phyloP scores from a whole-genome alignment of 208 protist genomes.

The Dictyostelium gargantuum region DNA sequence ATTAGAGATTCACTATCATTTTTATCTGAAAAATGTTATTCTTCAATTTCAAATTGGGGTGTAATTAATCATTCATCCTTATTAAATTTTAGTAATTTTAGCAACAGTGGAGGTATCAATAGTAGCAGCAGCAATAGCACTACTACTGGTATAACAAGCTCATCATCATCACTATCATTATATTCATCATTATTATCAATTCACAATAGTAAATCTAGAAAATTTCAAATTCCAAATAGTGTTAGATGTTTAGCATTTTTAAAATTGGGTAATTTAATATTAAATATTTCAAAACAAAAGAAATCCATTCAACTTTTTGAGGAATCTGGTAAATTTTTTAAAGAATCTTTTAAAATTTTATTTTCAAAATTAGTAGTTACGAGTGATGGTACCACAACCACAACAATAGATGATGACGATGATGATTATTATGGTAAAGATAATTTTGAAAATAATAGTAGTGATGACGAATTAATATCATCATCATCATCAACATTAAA shows the following conservation, averaged over 20 bases:
- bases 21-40: constrained; percentile 22
- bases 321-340: neutral
- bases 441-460: neutral
- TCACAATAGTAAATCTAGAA: neutral
- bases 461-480: neutral
- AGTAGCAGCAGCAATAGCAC: neutral
- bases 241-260: neutral
- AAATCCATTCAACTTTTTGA: neutral
- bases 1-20: neutral
- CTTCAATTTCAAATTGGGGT: constrained; percentile 1
- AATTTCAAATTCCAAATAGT: neutral
- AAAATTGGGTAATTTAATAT: neutral
- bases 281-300: neutral
- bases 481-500: neutral
- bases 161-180: neutral
- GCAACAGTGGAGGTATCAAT: neutral
- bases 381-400: no score
- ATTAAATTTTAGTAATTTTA: neutral
- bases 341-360: constrained; percentile 16
- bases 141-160: neutral
- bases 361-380: neutral
- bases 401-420: neutral
- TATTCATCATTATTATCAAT: neutral
- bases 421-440: neutral
- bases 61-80: neutral